A percentile compares a stretch with the other conserved stretches of the same genome.
phyloP scores from a whole-genome alignment of 352 stramenopile genomes.

The Phytophthora gonapodyides region DNA sequence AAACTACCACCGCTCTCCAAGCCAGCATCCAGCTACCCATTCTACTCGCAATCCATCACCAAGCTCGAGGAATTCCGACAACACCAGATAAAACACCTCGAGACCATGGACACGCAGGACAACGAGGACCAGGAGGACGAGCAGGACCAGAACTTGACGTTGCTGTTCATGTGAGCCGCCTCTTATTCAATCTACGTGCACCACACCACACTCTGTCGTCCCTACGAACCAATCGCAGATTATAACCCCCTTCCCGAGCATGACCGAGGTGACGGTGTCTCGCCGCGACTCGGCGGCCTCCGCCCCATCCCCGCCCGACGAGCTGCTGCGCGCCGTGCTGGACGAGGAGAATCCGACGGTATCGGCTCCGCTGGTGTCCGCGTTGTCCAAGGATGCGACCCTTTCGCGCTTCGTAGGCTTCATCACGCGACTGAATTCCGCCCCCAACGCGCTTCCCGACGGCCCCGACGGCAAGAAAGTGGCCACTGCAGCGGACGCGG shows the following conservation, averaged over 20 bases:
- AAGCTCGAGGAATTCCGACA: slow-evolving; percentile 54
- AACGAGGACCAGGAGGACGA: slow-evolving; percentile 1
- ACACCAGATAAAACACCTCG: slow-evolving; percentile 55
- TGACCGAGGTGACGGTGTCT: slow-evolving; percentile 45
- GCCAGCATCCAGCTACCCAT: slow-evolving; percentile 38
- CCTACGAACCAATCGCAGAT: slow-evolving; percentile 2
- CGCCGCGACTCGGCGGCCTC: slow-evolving; percentile 34
- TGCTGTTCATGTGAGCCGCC: not conserved
- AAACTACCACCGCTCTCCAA: slow-evolving; percentile 43
- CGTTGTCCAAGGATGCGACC: slow-evolving; percentile 64
- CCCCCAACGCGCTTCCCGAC: slow-evolving; percentile 39
- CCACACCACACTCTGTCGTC: slow-evolving; percentile 8
- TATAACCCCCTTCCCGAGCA: slow-evolving; percentile 20
- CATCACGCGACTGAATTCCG: slow-evolving; percentile 61
- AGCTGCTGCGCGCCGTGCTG: slow-evolving; percentile 54
- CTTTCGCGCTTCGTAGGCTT: slow-evolving; percentile 62
- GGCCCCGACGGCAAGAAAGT: slow-evolving; percentile 42
- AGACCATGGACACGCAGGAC: slow-evolving; percentile 21
- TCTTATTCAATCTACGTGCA: not conserved
- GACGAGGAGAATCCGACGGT: slow-evolving; percentile 54
- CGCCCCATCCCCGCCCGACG: slow-evolving; percentile 24
- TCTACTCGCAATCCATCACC: slow-evolving; percentile 44
- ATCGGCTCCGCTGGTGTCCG: slow-evolving; percentile 60
- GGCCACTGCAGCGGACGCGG: slow-evolving; percentile 22
- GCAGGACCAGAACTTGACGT: not conserved